Conservation (phyloP, 495 filamentous ascomycete genomes). For the Hypoxylon rickii region DNA sequence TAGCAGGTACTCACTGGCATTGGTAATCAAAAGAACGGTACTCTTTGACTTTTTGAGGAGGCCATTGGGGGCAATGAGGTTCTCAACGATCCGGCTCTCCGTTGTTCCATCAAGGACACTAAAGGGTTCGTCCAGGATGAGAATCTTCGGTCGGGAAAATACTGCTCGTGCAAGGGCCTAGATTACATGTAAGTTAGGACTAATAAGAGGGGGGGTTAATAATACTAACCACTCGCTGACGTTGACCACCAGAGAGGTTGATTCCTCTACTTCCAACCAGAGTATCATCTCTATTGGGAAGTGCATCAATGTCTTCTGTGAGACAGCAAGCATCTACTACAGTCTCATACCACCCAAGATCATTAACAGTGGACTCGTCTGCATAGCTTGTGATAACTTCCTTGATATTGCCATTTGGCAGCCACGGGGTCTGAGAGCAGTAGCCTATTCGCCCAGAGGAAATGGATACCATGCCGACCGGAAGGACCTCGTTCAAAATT, state of each 20-base stretch:
- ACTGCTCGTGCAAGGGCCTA: constrained; percentile 49
- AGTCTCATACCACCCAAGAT: constrained; percentile 58
- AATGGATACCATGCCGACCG: constrained; percentile 30
- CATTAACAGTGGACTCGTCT: constrained; percentile 27
- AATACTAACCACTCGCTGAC: constrained; percentile 57
- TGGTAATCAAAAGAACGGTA: constrained; percentile 40
- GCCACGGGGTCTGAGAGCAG: constrained; percentile 42
- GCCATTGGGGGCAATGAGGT: constrained; percentile 37
- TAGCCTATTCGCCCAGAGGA: constrained; percentile 30
- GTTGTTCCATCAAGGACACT: constrained; percentile 43
- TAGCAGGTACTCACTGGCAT: constrained; percentile 37
- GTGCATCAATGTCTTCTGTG: constrained; percentile 57
- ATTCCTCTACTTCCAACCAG: constrained; percentile 67
- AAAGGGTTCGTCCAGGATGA: constrained; percentile 44
- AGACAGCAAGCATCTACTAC: constrained; percentile 65
- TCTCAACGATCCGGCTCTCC: constrained; percentile 36
- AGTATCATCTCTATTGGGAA: constrained; percentile 61
- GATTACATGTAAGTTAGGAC: constrained; percentile 3
- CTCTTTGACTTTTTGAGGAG: constrained; percentile 34
- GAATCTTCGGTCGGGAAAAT: constrained; percentile 34
- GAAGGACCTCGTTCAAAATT: constrained; percentile 43
- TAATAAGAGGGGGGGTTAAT: neutral
- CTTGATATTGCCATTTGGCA: constrained; percentile 46
- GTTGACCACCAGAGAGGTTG: constrained; percentile 69
- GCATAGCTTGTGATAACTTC: constrained; percentile 44